Base-by-base conservation (phyloP, 768 basidiomycete species). In the Termitomyces sp. region DNA sequence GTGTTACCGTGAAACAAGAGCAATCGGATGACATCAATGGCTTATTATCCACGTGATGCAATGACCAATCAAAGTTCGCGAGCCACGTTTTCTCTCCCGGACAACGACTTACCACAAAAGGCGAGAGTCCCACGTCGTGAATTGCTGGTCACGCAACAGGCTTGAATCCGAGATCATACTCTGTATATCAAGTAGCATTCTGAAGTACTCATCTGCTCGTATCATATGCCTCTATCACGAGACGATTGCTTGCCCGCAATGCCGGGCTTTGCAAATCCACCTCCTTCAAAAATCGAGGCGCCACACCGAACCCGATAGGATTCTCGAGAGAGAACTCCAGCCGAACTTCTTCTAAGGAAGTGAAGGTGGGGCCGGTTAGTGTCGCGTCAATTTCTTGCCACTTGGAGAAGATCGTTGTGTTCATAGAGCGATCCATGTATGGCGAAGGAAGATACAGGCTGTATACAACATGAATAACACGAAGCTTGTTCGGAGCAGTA, bases 311-410 rank as follows among this genome's bases (percentile, higher is more conserved):
- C 8, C 70, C 71, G 50, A 74, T 67, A 12, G 70, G 69, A 55
- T 73, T 73, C 51, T 72, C 71, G n/a, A 72, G 64, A 62, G 68
- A 65, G 52, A 73, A 74, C 24, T 72, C 67, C 51, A 74, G 45
- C 57, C 64, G 61, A 20, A 73, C 73, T 32, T 50, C 55, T 53
- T 68, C 50, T 48, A 74, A 59, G 54, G 63, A 62, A 18, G 63
- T 59, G 45, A 70, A 73, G 12, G 64, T 63, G 9, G 51, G 52
- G 18, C 68, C 66, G 35, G 66, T 67, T 16, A 74, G 39, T 20
- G 70, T 68, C 8, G 58, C 52, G 38, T 74, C 73, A 12, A 73
- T 69, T 3, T 67, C 68, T 20, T 61, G 57, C 71, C 73, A 74
- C 35, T 49, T 64, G 2, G 64, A 62, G 55, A 74, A 71, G 51